Evolutionary conservation across 202 grass and related monocot species (phyloP), one percentile per base, ranked within the genome.

Genomic region (Panicum virgatum): DNA sequence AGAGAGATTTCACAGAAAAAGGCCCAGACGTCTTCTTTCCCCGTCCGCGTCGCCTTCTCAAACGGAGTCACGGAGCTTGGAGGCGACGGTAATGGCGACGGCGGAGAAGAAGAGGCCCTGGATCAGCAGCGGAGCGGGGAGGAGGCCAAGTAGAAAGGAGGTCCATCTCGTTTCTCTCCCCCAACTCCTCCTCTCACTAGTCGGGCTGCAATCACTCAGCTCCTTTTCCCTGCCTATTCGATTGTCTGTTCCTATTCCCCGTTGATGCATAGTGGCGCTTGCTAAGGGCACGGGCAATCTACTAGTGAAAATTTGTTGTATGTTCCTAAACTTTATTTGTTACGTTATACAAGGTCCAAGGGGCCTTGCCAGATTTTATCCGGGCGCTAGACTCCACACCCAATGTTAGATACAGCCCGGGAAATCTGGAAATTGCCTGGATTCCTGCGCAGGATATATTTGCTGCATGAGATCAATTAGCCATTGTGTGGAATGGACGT

Each of bases 101-200:
- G 64, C 71, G 77, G 82, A 57, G 71, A 48, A 72, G n/a, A 43
- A 77, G 56, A 65, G 76, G 64, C 54, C 46, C 29, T 39, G 46
- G 57, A 70, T 66, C 47, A 72, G 36, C 63, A 27, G 54, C 39
- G 38, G n/a, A 2, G 64, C 5, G 29, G 71, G 64, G 71, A 89
- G n/a, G 72, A 76, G 64, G n/a, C 46, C 18, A 10, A 81, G 16
- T 4, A 85, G 77, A 57, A 81, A 89, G 45, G 77, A 81, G 87
- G 82, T 89, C 6, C 47, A 7, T 46, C 18, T 70, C 27, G 29
- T 27, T 23, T 42, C 32, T 58, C 14, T 7, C 11, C 3, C 12
- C 22, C 34, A 30, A 15, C 25, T 36, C 25, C 23, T n/a, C 32
- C 12, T 27, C 16, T 14, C 42, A 6, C 37, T 12, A 19, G 45